Evolutionary conservation across 2,329 filamentous ascomycete genomes (phyloP).

Genomic region (Esteya vermicola): DNA sequence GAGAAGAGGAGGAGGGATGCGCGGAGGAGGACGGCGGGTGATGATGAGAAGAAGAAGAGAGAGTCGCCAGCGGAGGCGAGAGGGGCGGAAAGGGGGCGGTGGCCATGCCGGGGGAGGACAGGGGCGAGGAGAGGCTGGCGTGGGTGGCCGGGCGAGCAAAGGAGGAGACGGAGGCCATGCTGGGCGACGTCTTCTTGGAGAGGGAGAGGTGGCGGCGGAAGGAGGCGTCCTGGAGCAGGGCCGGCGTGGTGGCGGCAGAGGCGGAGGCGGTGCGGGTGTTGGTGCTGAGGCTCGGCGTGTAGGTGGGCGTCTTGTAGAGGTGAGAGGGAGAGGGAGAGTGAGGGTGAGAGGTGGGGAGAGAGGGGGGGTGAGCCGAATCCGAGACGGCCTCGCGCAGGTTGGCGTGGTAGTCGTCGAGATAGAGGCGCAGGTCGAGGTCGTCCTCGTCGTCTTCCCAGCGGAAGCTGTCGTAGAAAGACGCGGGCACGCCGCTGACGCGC

Average conservation of each 20-base stretch:
- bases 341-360: no score
- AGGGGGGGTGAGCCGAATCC: no score
- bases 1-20: slow-evolving; percentile 7
- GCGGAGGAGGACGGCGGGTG: no score
- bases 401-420: slow-evolving; percentile 55
- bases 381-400: slow-evolving; percentile 40
- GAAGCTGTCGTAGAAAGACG: slow-evolving; percentile 52
- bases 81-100: slow-evolving; percentile 12
- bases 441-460: slow-evolving; percentile 62
- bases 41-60: no score
- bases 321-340: no score
- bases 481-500: slow-evolving; percentile 22
- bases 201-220: slow-evolving; percentile 62
- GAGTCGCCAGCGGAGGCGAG: no score
- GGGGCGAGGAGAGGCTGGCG: neutral
- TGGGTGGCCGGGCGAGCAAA: slow-evolving; percentile 23
- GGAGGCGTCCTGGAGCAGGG: slow-evolving; percentile 37
- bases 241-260: slow-evolving; percentile 13
- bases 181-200: slow-evolving; percentile 48
- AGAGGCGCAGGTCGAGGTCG: slow-evolving; percentile 52
- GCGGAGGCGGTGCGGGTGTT: no score
- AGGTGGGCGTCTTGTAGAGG: no score
- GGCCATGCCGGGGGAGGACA: slow-evolving; percentile 8
- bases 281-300: no score
- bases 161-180: slow-evolving; percentile 40